These are phyloP conservation scores for sunflower (Helianthus annuus) DNA, from an alignment of 129 eudicot genomes.

Conservation along the genomic window HanXRQr2.0-SUNRISE NC_035435.2:161003548-161004047, in stretches of 20 bases:
- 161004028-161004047: not conserved
- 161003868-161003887: not conserved
- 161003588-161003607: constrained; percentile 87
- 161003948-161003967: constrained; percentile 10
- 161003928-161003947: not conserved
- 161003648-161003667: constrained; percentile 10
- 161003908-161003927: constrained; percentile 8
- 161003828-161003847: constrained; percentile 95
- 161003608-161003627: constrained; percentile 89
- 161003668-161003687: not conserved
- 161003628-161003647: constrained; percentile 60
- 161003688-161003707: not conserved
- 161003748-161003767: constrained; percentile 87
- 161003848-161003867: constrained; percentile 98
- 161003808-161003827: constrained; percentile 96
- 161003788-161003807: constrained; percentile 79
- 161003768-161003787: constrained; percentile 80
- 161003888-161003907: not conserved
- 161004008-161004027: constrained; percentile 89
- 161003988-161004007: constrained; percentile 72
- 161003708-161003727: constrained; percentile 20
- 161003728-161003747: constrained; percentile 89
- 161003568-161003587: constrained; percentile 85
- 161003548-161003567: constrained; percentile 80
- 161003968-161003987: constrained; percentile 56